A percentile compares a stretch with the other conserved stretches of the same genome.
Evolutionary conservation across 192 early-diverging fungal genomes (phyloP).

Genomic region (Coemansia sp.): DNA sequence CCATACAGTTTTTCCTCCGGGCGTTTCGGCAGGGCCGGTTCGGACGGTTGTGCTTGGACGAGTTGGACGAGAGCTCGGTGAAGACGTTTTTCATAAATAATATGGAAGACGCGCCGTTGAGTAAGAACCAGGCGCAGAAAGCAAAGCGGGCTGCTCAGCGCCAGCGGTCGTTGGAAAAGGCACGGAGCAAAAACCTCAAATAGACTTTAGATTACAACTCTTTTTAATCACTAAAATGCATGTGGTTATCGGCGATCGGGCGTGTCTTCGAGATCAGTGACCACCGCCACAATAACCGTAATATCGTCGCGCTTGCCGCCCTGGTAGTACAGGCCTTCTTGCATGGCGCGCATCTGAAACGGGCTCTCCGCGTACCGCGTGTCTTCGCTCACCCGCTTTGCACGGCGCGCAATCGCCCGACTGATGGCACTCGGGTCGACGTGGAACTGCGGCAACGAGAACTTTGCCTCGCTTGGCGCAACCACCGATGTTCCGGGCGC

Average conservation of each 20-base stretch:
- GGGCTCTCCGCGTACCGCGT: conserved; percentile 72
- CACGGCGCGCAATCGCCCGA: conserved; percentile 74
- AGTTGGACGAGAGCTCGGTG: conserved; percentile 57
- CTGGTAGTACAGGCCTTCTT: conserved; percentile 91
- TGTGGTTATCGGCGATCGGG: conserved; percentile 62
- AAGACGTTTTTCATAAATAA: conserved; percentile 52
- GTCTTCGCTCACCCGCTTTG: conserved; percentile 80
- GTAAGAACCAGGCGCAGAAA: conserved; percentile 50
- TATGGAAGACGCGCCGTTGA: conserved; percentile 24
- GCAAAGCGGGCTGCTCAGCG: conserved; percentile 42
- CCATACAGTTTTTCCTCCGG: conserved; percentile 71
- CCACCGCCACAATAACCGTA: conserved; percentile 82
- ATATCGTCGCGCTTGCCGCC: conserved; percentile 97
- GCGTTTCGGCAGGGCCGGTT: conserved; percentile 82
- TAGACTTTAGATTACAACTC: background rate
- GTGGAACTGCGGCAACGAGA: conserved; percentile 53
- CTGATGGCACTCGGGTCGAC: conserved; percentile 76
- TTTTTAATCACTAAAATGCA: too few relatives aligned
- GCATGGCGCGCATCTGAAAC: conserved; percentile 89
- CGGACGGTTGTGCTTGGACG: conserved; percentile 82
- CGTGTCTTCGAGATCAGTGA: conserved; percentile 74
- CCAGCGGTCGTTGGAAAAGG: conserved; percentile 33
- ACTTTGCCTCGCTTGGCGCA: conserved; percentile 19
- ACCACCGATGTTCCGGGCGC: background rate
- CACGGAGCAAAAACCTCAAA: conserved; percentile 7